Base-by-base conservation (phyloP, 352 stramenopile genomes). In the Globisporangium cylindrosporum region DNA sequence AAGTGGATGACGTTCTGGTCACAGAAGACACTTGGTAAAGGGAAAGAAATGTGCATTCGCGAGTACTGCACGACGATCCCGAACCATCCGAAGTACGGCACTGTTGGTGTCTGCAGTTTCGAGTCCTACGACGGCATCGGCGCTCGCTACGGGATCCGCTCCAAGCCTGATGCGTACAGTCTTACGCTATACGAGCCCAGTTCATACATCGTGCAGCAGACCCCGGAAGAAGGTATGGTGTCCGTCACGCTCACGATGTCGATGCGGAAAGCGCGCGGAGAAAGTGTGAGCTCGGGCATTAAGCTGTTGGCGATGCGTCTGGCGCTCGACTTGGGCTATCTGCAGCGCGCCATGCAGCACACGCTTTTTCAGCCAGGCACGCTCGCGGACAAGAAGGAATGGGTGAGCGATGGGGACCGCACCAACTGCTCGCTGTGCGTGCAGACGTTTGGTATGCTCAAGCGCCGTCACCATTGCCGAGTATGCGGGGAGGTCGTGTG, bases 401-500 rank as follows among this genome's bases (percentile, higher is more conserved):
- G 89, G 89, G 87, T 96, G n/a, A 81, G 80, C 34, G 87, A 96
- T 62, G 78, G 75, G 10, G 77, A 91, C 36, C 84, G 89, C 32
- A 82, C 82, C 38, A 92, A 91, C 64, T 96, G 89, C 74, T 92
- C 82, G 49, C 73, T 94, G 1, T 96, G 89, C 46, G 76, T 89
- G 15, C 89, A 93, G 61, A 78, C 81, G 0, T 96, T 96, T 29
- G 71, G 79, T 29, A 85, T 95, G 79, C 70, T 96, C n/a, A 89
- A 88, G 66, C 80, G 89, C 36, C 86, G 86, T 27, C 89, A 97
- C 66, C 89, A 97, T 70, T 97, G 89, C 59, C 85, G 89, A 43
- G 84, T 93, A 12, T 97, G 89, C 56, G 89, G 89, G 4, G 88
- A 94, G 67, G 88, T 97, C n/a, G 88, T 97, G 20, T 97, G 89